These are phyloP conservation scores for Marchantia polymorpha DNA, from an alignment of 225 moss, liverwort and hornwort genomes.

Conservation along the genomic window DNA sequence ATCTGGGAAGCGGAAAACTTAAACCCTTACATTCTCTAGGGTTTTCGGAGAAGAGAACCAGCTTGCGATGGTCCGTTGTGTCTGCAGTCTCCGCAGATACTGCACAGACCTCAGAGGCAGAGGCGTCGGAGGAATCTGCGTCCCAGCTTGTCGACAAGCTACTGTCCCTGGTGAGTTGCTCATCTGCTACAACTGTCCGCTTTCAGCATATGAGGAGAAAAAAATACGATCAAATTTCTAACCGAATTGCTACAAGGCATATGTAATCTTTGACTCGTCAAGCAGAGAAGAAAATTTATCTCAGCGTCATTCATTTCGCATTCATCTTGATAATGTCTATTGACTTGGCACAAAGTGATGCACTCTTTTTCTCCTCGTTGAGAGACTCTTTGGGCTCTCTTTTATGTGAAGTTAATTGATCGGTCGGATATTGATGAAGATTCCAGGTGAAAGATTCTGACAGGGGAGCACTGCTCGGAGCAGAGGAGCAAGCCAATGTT, in stretches of 20 bases:
- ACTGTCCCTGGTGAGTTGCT: slow-evolving; percentile 26
- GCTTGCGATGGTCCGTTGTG: slow-evolving; percentile 1
- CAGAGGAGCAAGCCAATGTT: slow-evolving; percentile 50
- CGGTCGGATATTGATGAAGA: background rate
- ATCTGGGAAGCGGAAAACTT: background rate
- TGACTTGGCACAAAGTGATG: too few relatives aligned
- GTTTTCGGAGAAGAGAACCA: background rate
- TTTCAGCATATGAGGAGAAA: too few relatives aligned
- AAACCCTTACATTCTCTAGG: background rate
- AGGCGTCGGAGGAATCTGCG: slow-evolving; percentile 16
- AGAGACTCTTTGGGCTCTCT: too few relatives aligned
- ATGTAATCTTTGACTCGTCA: background rate
- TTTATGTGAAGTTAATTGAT: background rate
- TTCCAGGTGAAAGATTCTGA: slow-evolving; percentile 70
- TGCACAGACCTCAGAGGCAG: slow-evolving; percentile 20
- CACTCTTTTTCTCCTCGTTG: too few relatives aligned
- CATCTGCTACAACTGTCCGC: too few relatives aligned
- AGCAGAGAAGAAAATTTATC: too few relatives aligned
- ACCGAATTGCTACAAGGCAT: background rate
- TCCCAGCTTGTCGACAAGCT: slow-evolving; percentile 28
- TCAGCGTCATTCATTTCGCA: too few relatives aligned
- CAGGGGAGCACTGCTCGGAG: slow-evolving; percentile 73
- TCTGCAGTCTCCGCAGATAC: slow-evolving; percentile 14
- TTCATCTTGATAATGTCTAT: too few relatives aligned
- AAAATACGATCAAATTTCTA: too few relatives aligned